Evolutionary conservation across 2,329 filamentous ascomycete species (phyloP).

Genomic region (Paecilomyces sp.): DNA sequence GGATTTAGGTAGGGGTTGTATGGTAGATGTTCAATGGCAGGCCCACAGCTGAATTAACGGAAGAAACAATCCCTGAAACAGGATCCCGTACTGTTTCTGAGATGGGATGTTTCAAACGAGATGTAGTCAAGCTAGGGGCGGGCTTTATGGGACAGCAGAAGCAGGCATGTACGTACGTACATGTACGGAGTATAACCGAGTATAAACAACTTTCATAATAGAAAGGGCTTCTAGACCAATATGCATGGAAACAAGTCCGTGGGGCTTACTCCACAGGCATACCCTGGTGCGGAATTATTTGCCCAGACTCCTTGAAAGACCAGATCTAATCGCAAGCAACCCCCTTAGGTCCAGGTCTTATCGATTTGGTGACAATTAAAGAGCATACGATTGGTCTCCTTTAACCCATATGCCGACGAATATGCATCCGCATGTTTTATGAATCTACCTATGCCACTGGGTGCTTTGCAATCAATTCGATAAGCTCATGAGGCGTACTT

Average conservation of each 20-base stretch:
- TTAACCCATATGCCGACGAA: not conserved
- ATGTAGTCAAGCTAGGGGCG: not conserved
- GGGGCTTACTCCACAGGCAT: not conserved
- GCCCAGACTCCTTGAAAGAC: not conserved
- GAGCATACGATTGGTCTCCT: not conserved
- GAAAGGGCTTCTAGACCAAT: not conserved
- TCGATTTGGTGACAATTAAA: not conserved
- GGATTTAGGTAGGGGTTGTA: too few species aligned
- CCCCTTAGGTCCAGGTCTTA: not conserved
- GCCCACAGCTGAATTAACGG: not conserved
- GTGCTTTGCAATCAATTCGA: not conserved
- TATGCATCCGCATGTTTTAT: not conserved
- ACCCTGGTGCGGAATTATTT: not conserved
- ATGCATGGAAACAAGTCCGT: not conserved
- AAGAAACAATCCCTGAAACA: not conserved
- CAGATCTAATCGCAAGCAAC: not conserved
- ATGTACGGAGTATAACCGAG: too few species aligned
- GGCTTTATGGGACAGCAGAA: not conserved
- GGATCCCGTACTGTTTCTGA: not conserved
- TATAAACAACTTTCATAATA: not conserved
- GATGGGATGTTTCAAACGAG: not conserved
- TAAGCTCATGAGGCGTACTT: not conserved
- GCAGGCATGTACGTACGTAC: not conserved
- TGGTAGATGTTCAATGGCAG: not conserved
- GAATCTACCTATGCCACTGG: not conserved